Evolutionary conservation across 306 rosid genomes (phyloP), one percentile per base, ranked within the genome.

Genomic region (Quercus gilva): DNA sequence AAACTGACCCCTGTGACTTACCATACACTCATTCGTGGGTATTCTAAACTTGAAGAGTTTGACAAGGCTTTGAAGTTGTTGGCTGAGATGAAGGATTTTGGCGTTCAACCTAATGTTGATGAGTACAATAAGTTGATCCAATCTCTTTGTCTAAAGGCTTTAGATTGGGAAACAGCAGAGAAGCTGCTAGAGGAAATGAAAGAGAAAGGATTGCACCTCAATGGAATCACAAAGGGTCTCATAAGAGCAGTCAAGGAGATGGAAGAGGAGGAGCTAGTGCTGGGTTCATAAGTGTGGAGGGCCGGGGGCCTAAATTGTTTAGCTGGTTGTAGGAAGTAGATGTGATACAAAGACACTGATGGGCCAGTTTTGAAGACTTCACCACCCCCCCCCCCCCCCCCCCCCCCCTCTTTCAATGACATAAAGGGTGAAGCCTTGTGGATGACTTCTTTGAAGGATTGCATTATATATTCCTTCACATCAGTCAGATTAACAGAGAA

Each of bases 41-140:
- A 86, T 84, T 92, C 97, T 87, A 91, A 91, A 71, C 89, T 92
- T 26, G 97, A 89, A 64, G 90, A 86, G 85, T 92, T 85, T 73
- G 94, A 91, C 18, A 59, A 87, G 80, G 97, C 97, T 56, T 78
- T 92, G 80, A 77, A 87, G 63, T 85, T 94, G 75, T 69, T 92
- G 83, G 9, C 68, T 18, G 97, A 94, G 92, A 92, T 94, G 97
- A 87, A 85, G 78, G 81, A 84, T 71, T 91, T 79, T 57, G 97
- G 97, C 31, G 89, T 91, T 41, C 68, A 68, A 41, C 88, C 94
- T 18, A 84, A 59, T 71, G 85, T 18, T 23, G 94, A 92, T 63
- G 95, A 92, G 80, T 92, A 94, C 56, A 91, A 90, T 60, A 92
- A 91, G 88, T 70, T 94, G 90, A 88, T 94, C 80, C 95, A 90